Percentiles rank a stretch among this genome's conserved stretches.
Conservation (phyloP, 805 yeast genomes). For the Metschnikowia picachoensis region DNA sequence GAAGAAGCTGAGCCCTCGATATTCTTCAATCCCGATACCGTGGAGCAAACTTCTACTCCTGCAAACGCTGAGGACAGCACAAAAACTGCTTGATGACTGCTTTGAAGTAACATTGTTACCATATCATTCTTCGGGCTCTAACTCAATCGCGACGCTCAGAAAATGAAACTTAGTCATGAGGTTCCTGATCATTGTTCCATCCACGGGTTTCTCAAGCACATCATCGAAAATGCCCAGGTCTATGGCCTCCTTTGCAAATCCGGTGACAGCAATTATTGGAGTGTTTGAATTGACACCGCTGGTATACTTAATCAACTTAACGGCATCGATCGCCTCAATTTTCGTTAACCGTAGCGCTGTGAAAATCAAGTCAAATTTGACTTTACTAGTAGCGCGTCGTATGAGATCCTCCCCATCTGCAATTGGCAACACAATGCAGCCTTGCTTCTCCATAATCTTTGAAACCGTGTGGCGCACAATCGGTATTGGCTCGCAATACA, state of each 20-base stretch:
- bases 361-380: constrained; percentile 78
- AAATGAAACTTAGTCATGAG: constrained; percentile 12
- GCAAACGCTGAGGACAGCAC: background rate
- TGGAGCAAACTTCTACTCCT: background rate
- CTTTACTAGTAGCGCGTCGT: constrained; percentile 75
- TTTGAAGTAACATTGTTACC: background rate
- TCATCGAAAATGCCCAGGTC: constrained; percentile 56
- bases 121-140: constrained; percentile 12
- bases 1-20: background rate
- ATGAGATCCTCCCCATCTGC: constrained; percentile 79
- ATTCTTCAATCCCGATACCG: background rate
- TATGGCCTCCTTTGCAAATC: constrained; percentile 63
- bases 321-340: constrained; percentile 70
- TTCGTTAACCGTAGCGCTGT: constrained; percentile 69
- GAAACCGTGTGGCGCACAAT: constrained; percentile 67
- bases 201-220: constrained; percentile 69
- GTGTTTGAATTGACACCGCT: constrained; percentile 73
- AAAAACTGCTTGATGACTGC: background rate
- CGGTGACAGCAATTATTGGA: constrained; percentile 73
- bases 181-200: constrained; percentile 11
- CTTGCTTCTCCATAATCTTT: constrained; percentile 59
- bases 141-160: constrained; percentile 15
- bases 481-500: constrained; percentile 85
- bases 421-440: constrained; percentile 77
- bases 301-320: constrained; percentile 70